Base-by-base conservation (phyloP, 768 basidiomycete species). In the Goffeauzyma gilvescens region DNA sequence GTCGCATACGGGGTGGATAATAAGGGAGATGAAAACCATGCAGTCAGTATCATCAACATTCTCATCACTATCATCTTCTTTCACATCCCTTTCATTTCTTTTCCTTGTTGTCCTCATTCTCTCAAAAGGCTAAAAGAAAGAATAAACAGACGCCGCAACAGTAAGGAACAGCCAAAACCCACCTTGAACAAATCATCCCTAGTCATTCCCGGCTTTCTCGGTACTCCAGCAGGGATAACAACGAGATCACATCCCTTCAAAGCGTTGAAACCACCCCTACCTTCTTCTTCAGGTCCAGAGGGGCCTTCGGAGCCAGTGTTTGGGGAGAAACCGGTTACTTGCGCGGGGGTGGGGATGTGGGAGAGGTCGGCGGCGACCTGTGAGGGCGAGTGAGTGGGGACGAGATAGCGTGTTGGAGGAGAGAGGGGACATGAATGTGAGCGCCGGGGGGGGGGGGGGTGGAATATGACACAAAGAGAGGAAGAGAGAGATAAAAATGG, bases 141-240 rank as follows among this genome's bases (percentile, higher is more conserved):
- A n/a, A n/a, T n/a, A n/a, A n/a, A n/a, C n/a, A n/a, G n/a, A n/a
- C n/a, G n/a, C n/a, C n/a, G n/a, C n/a, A n/a, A n/a, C n/a, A n/a
- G n/a, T n/a, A n/a, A n/a, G n/a, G 21, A 2, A 34, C 10, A 32
- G 8, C 3, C 28, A 18, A 10, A 21, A 49, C 69, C 46, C 40
- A 81, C 85, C 72, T 89, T 87, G 78, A 96, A 90, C 18, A 90
- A 72, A 64, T 93, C 86, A 64, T 93, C 87, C 65, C 85, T n/a
- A 62, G 62, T 65, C 63, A 65, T 65, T 39, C 63, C 63, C 32
- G 63, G 63, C 68, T 98, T 98, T 54, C 90, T 73, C 40, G 90
- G 90, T 3, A 96, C 78, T 61, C 90, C 90, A 55, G 90, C 90
- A 41, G 90, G 90, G 62, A 96, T 93, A 46, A 98, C 73, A 51